Evolutionary conservation across 2,329 filamentous ascomycete genomes (phyloP), one percentile per base, ranked within the genome.

Genomic region (Coleophoma cylindrospora): DNA sequence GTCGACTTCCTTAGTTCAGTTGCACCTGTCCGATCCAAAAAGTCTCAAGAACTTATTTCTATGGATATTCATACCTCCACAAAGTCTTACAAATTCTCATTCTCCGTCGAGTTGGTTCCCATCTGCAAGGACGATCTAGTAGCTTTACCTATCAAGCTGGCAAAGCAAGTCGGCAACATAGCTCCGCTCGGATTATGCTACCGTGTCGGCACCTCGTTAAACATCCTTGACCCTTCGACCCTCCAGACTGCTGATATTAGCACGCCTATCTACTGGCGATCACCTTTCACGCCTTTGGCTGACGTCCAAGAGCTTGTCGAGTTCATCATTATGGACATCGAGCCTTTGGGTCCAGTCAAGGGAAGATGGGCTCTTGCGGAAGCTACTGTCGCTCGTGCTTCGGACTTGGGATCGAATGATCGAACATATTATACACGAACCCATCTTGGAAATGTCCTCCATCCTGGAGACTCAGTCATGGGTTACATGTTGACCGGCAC

Each of bases 81-180:
- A 53, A 94, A 89, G 70, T 91, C 86, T 34, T 97, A 92, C 80
- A 99, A 99, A 68, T 96, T 96, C 72, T 86, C 88, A 43, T 97
- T 84, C 70, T 95, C 91, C 0, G 83, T 87, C 48, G 89, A 96
- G 66, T 70, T 99, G 45, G 86, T 97, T 22, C 94, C 94, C 1
- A 91, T 99, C 45, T 97, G 94, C 76, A 96, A 96, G 70, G 94
- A 99, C 61, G 94, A 99, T 65, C 75, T 99, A 27, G 89, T 99
- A n/a, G 91, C 89, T 1, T 74, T 99, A 34, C 94, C 94, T 1
- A 84, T 96, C 55, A 91, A 90, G 59, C 75, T 97, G 52, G 94
- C 94, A 13, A 94, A 91, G 68, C 83, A 86, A 50, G 75, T 87
- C 47, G 91, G 94, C 55, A 96, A 96, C 68, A 95, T 97, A 61